These are phyloP conservation scores for Solioccasus polychromus DNA, from an alignment of 768 basidiomycete genomes.

Conservation along the genomic window DNA sequence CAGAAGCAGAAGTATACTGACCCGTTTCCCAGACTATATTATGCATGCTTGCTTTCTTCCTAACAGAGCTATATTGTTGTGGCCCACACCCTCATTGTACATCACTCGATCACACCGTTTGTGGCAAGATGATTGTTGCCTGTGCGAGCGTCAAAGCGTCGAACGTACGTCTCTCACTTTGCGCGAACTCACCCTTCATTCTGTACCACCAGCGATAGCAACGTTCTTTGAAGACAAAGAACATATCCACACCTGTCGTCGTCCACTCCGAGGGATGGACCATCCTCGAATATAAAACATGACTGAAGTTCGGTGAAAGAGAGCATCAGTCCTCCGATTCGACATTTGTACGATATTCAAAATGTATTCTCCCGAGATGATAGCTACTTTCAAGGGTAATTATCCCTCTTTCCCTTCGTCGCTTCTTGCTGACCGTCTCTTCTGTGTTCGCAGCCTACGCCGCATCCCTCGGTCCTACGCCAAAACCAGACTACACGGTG, in stretches of 20 bases:
- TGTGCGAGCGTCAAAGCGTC: neutral
- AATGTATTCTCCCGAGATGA: constrained; percentile 12
- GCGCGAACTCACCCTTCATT: neutral
- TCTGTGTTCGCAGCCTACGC: constrained; percentile 7
- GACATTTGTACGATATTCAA: constrained; percentile 1
- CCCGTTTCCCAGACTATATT: too few species aligned
- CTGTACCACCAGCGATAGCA: neutral
- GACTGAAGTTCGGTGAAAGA: neutral
- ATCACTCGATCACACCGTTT: too few species aligned
- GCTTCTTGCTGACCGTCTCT: neutral
- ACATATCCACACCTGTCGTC: neutral
- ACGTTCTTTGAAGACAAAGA: neutral
- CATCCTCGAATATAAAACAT: constrained; percentile 8
- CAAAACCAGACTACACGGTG: constrained; percentile 4
- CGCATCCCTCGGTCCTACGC: neutral
- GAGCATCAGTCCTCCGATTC: neutral
- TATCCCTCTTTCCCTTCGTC: neutral
- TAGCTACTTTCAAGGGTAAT: constrained; percentile 6
- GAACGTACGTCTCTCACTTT: neutral
- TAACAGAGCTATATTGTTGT: too few species aligned
- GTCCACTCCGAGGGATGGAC: constrained; percentile 4
- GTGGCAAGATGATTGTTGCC: neutral
- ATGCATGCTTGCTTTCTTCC: too few species aligned
- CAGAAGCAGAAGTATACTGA: too few species aligned
- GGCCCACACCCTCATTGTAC: too few species aligned